Evolutionary conservation across 306 rosid genomes (phyloP).

Genomic region (Medicago ruthenica): DNA sequence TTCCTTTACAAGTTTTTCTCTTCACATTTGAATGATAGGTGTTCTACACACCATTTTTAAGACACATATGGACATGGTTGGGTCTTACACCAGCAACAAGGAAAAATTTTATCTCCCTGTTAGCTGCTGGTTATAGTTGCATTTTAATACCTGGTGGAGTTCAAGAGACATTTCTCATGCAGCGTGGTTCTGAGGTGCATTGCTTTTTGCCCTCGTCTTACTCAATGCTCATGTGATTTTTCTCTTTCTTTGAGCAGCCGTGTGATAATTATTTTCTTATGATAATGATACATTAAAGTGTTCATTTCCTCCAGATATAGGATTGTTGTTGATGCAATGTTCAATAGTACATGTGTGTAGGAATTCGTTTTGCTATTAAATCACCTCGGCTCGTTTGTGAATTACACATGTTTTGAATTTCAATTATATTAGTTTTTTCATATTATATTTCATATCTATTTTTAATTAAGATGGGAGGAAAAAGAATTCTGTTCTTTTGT

Average conservation of each 20-base stretch:
- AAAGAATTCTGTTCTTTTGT: conserved; percentile 17
- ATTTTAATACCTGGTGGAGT: conserved; percentile 94
- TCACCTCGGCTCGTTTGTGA: conserved; percentile 15
- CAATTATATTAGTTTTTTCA: conserved; percentile 7
- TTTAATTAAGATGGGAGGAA: conserved; percentile 27
- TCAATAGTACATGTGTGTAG: conserved; percentile 7
- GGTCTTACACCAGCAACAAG: conserved; percentile 77
- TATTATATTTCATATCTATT: conserved; percentile 3
- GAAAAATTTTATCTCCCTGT: conserved; percentile 67
- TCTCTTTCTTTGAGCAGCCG: background rate
- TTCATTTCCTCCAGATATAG: conserved; percentile 28
- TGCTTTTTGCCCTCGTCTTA: conserved; percentile 29
- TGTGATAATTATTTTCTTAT: conserved; percentile 27
- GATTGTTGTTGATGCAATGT: conserved; percentile 10
- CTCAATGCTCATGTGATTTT: conserved; percentile 23
- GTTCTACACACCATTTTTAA: conserved; percentile 86
- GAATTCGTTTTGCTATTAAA: conserved; percentile 22
- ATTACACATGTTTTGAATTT: conserved; percentile 22
- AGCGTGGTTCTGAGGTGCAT: conserved; percentile 80
- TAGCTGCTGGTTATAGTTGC: conserved; percentile 79
- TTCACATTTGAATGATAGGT: conserved; percentile 59
- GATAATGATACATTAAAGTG: conserved; percentile 20
- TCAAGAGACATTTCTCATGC: conserved; percentile 84
- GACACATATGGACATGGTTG: conserved; percentile 98
- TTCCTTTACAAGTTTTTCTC: conserved; percentile 41